Evolutionary conservation across 2,329 filamentous ascomycete species (phyloP).

Genomic region (Phyllosticta ampelicida): DNA sequence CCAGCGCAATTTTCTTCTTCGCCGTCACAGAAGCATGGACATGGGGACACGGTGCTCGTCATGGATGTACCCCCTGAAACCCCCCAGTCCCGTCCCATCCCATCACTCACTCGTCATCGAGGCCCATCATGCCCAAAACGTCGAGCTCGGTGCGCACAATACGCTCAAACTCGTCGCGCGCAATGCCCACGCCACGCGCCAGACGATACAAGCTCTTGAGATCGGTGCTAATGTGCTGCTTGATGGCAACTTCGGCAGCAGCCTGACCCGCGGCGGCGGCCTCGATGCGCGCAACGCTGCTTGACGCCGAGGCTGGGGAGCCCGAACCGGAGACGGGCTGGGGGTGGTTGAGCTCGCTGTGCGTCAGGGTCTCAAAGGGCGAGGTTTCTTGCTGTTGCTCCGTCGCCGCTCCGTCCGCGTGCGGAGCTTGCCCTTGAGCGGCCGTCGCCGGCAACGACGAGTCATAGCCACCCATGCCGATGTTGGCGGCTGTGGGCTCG

Average conservation of each 20-base stretch:
- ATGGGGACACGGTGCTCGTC: too few relatives aligned
- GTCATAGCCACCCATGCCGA: conserved; percentile 23
- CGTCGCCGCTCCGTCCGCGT: neutral
- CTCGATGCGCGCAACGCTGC: conserved; percentile 50
- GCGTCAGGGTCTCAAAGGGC: conserved; percentile 1
- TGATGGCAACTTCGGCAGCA: conserved; percentile 60
- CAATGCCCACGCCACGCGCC: conserved; percentile 60
- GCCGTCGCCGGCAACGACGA: conserved; percentile 21
- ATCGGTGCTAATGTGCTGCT: conserved; percentile 67
- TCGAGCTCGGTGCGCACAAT: conserved; percentile 63
- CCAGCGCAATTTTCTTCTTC: too few relatives aligned
- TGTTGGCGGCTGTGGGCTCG: conserved; percentile 31
- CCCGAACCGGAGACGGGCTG: conserved; percentile 24
- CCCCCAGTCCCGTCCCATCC: too few relatives aligned
- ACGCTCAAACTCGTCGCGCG: conserved; percentile 62
- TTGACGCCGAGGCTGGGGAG: conserved; percentile 9
- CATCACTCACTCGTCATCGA: conserved; percentile 25
- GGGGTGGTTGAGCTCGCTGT: conserved; percentile 10
- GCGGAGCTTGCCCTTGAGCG: neutral
- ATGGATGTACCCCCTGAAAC: too few relatives aligned
- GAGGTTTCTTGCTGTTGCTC: neutral
- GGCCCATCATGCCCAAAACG: conserved; percentile 57
- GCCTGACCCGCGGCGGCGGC: conserved; percentile 46
- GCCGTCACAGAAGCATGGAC: too few relatives aligned
- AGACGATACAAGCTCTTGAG: conserved; percentile 67